A percentile compares a stretch with the other conserved stretches of the same genome.
Conservation (phyloP, 306 rosid species). For the Quercus glauca region DNA sequence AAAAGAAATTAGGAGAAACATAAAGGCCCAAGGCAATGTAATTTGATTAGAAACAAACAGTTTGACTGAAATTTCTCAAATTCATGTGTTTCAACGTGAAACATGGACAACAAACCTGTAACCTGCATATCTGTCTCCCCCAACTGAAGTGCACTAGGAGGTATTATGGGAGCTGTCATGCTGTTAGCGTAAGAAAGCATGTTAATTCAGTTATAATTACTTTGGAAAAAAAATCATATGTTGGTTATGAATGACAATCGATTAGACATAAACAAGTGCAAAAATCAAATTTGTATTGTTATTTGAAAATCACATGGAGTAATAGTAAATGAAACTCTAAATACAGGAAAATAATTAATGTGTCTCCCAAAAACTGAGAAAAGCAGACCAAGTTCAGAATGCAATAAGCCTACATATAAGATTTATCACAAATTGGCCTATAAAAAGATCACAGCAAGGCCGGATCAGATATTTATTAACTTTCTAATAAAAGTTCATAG, state of each 20-base stretch:
- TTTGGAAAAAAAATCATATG: neutral
- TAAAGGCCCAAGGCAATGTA: neutral
- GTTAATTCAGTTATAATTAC: conserved; percentile 13
- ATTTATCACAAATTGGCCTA: neutral
- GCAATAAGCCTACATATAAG: neutral
- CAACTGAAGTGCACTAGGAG: conserved; percentile 64
- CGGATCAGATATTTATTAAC: neutral
- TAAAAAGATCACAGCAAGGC: neutral
- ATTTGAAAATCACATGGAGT: neutral
- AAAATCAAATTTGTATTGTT: neutral
- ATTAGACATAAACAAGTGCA: neutral
- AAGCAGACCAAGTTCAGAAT: neutral
- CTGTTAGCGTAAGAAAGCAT: conserved; percentile 41
- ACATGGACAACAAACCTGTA: conserved; percentile 56
- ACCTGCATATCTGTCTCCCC: conserved; percentile 80
- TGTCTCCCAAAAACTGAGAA: neutral
- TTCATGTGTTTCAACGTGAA: neutral
- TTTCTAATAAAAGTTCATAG: neutral
- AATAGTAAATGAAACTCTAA: neutral
- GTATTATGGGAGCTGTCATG: conserved; percentile 90
- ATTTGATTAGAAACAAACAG: neutral
- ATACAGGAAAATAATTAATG: neutral
- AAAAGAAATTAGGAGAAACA: neutral
- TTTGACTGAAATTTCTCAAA: neutral
- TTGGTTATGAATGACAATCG: neutral